Evolutionary conservation across 2,329 filamentous ascomycete species (phyloP).

Genomic region (Tolypocladium ophioglossoides): DNA sequence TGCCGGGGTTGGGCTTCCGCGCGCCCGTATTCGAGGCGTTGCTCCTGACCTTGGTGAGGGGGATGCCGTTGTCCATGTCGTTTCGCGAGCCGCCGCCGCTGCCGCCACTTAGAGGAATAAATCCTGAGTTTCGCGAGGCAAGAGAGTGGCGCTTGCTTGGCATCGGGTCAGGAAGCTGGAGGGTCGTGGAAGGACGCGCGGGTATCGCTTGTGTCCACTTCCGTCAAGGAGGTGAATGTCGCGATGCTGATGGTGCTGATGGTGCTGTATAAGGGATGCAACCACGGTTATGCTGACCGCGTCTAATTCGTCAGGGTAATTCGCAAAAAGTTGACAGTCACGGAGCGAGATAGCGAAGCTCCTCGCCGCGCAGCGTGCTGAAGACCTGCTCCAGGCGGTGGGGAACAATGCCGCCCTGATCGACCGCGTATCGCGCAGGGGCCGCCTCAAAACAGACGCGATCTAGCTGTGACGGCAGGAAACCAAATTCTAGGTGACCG

Average conservation of each 20-base stretch:
- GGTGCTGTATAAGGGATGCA: background rate
- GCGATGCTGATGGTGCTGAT: background rate
- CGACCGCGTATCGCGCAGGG: background rate
- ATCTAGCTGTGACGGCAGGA: background rate
- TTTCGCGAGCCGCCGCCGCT: slow-evolving; percentile 17
- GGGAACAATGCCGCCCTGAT: background rate
- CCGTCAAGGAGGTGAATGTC: background rate
- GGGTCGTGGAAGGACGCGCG: background rate
- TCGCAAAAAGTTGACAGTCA: background rate
- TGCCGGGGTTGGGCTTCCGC: slow-evolving; percentile 29
- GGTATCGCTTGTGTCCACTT: background rate
- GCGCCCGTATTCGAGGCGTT: slow-evolving; percentile 43
- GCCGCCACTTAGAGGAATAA: slow-evolving; percentile 28
- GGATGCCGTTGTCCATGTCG: slow-evolving; percentile 37
- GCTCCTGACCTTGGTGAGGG: slow-evolving; percentile 45
- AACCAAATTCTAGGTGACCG: background rate
- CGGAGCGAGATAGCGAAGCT: background rate
- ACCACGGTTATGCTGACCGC: background rate
- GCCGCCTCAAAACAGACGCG: background rate
- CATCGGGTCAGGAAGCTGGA: slow-evolving; percentile 4
- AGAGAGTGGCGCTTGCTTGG: slow-evolving; percentile 8
- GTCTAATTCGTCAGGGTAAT: background rate
- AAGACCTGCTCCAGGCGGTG: slow-evolving; percentile 9
- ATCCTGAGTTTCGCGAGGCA: slow-evolving; percentile 20
- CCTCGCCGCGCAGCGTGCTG: slow-evolving; percentile 3